phyloP scores from a whole-genome alignment of 2,329 filamentous ascomycete genomes.

The Colletotrichum neosansevieriae region DNA sequence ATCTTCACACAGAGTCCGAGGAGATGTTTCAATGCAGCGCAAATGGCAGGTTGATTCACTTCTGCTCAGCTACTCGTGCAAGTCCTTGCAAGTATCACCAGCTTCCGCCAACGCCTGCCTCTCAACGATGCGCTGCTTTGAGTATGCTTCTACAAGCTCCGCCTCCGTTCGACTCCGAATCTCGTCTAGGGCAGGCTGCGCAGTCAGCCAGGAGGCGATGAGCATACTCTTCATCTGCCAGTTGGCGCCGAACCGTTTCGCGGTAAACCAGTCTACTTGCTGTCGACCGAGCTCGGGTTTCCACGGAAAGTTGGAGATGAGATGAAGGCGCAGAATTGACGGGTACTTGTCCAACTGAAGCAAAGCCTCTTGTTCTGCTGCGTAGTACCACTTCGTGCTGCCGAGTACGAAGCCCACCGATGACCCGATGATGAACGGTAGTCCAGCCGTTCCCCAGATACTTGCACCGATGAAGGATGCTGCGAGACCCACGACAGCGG shows the following conservation, averaged over 20 bases:
- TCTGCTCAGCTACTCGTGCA: too few relatives aligned
- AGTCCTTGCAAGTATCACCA: not conserved
- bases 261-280: slow-evolving; percentile 34
- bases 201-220: slow-evolving; percentile 43
- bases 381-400: slow-evolving; percentile 41
- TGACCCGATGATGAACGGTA: slow-evolving; percentile 43
- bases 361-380: slow-evolving; percentile 40
- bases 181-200: slow-evolving; percentile 42
- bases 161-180: slow-evolving; percentile 41
- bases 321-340: slow-evolving; percentile 41
- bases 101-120: not conserved
- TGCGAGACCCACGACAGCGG: slow-evolving; percentile 39
- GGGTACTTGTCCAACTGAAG: slow-evolving; percentile 43
- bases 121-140: not conserved
- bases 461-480: slow-evolving; percentile 39
- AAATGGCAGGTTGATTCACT: too few relatives aligned
- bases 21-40: too few relatives aligned
- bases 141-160: slow-evolving; percentile 35
- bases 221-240: slow-evolving; percentile 43
- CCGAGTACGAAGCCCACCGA: slow-evolving; percentile 43
- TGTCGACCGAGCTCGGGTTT: slow-evolving; percentile 33
- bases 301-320: slow-evolving; percentile 44
- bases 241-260: slow-evolving; percentile 30
- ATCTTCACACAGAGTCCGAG: too few relatives aligned
- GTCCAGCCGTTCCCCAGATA: slow-evolving; percentile 43